Percentiles rank a stretch among this genome's conserved stretches.
Evolutionary conservation across 1,284 basidiomycete genomes (phyloP).

Genomic region (Ceratobasidium sp.): DNA sequence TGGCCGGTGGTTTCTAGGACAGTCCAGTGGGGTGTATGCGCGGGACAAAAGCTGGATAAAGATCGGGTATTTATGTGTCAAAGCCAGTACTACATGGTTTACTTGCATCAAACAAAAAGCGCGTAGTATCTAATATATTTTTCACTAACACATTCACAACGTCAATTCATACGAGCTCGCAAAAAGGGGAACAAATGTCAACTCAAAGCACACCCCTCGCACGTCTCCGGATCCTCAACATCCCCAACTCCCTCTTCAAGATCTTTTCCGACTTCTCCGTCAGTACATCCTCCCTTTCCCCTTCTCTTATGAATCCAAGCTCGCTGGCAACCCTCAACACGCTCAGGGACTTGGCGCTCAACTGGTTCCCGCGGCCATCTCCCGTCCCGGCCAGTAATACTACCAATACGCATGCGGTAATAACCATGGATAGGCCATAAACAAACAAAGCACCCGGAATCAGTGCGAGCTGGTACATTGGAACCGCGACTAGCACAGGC

Average conservation of each 20-base stretch:
- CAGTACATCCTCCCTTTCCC: neutral
- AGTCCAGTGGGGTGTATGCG: too few relatives aligned
- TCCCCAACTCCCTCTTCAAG: neutral
- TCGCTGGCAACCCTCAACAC: neutral
- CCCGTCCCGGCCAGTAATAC: neutral
- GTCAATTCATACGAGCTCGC: too few relatives aligned
- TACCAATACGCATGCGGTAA: neutral
- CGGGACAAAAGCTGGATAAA: too few relatives aligned
- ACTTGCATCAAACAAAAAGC: too few relatives aligned
- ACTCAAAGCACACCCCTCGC: neutral
- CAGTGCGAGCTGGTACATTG: neutral
- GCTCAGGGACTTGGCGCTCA: neutral
- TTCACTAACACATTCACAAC: too few relatives aligned
- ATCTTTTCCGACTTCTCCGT: neutral
- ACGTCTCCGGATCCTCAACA: constrained; percentile 1
- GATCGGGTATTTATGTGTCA: too few relatives aligned
- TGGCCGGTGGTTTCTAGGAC: too few relatives aligned
- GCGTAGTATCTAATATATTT: too few relatives aligned
- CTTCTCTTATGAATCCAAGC: neutral
- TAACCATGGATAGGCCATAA: neutral
- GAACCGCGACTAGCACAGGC: neutral
- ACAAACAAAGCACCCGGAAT: constrained; percentile 1
- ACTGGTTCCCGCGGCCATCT: neutral
- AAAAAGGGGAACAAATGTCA: too few relatives aligned
- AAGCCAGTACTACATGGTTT: too few relatives aligned